A percentile compares a stretch with the other conserved stretches of the same genome.
These are phyloP conservation scores for Yamadazyma siamensis DNA, from an alignment of 1,139 yeast species.

Conservation along the genomic window DNA sequence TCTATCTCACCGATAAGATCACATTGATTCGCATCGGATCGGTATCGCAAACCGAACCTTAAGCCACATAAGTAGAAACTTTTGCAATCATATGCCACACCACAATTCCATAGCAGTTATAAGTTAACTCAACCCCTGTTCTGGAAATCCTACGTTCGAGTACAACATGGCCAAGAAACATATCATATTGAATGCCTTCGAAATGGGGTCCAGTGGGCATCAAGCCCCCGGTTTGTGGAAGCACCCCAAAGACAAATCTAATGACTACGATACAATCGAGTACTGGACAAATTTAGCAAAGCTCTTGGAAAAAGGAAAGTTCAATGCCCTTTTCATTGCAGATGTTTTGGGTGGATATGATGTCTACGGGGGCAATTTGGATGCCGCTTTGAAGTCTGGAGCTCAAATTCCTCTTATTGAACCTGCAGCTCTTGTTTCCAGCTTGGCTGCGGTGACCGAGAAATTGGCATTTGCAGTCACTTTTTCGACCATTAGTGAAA, in stretches of 20 bases:
- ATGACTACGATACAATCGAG: constrained; percentile 34
- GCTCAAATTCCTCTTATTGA: constrained; percentile 43
- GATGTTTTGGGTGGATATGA: constrained; percentile 46
- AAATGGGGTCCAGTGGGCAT: constrained; percentile 37
- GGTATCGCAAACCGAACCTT: no score
- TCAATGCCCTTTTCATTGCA: constrained; percentile 44
- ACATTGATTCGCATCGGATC: no score
- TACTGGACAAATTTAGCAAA: constrained; percentile 47
- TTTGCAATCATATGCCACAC: no score
- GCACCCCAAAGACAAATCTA: constrained; percentile 37
- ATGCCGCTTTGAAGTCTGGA: constrained; percentile 36
- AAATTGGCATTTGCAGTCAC: constrained; percentile 40
- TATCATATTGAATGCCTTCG: constrained; percentile 29
- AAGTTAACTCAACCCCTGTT: no score
- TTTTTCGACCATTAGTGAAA: constrained; percentile 42
- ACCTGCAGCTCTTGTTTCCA: constrained; percentile 39
- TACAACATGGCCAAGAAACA: constrained; percentile 3
- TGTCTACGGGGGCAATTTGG: constrained; percentile 32
- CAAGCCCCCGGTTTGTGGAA: constrained; percentile 43
- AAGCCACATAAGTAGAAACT: no score
- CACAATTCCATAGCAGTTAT: no score
- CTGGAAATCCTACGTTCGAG: background rate
- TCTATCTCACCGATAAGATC: no score
- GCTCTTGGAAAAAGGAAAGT: constrained; percentile 42
- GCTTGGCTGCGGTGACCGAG: constrained; percentile 41